These are phyloP conservation scores for Ophiostoma australiae DNA, from an alignment of 2,329 filamentous ascomycete genomes.

Conservation along the genomic window DNA sequence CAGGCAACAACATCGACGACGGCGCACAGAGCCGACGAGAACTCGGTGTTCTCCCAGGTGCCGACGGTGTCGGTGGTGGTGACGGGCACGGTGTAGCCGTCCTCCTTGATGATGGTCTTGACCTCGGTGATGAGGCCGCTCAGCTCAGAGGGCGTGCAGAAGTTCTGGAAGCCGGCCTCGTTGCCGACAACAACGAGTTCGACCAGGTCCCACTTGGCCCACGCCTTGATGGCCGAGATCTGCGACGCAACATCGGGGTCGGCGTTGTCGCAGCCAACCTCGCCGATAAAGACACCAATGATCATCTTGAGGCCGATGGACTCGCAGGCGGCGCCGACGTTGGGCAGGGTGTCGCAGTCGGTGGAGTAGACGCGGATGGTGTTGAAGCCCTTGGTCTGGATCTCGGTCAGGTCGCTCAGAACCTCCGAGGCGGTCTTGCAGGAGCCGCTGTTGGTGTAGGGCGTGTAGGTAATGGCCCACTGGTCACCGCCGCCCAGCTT, in stretches of 20 bases:
- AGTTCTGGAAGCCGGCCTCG: slow-evolving; percentile 76
- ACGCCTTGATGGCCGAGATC: slow-evolving; percentile 65
- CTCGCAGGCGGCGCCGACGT: slow-evolving; percentile 65
- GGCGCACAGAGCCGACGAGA: slow-evolving; percentile 57
- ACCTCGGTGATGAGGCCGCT: slow-evolving; percentile 63
- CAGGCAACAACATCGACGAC: slow-evolving; percentile 73
- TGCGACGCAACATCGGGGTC: slow-evolving; percentile 63
- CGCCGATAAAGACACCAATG: slow-evolving; percentile 79
- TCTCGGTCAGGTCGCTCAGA: slow-evolving; percentile 54
- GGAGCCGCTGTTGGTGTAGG: slow-evolving; percentile 54
- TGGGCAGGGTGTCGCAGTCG: slow-evolving; percentile 77
- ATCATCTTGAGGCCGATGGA: slow-evolving; percentile 71
- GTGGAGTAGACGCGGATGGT: slow-evolving; percentile 82
- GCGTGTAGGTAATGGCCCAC: slow-evolving; percentile 77
- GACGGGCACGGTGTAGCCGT: slow-evolving; percentile 67
- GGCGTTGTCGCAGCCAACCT: slow-evolving; percentile 53
- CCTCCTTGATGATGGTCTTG: slow-evolving; percentile 56
- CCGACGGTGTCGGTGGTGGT: slow-evolving; percentile 85
- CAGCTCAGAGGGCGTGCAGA: slow-evolving; percentile 60
- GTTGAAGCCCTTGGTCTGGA: slow-evolving; percentile 63
- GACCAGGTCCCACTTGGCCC: slow-evolving; percentile 70
- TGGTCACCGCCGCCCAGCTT: slow-evolving; percentile 45
- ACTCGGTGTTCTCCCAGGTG: slow-evolving; percentile 63
- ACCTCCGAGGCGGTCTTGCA: slow-evolving; percentile 64
- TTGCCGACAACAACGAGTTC: slow-evolving; percentile 83